Evolutionary conservation across 768 basidiomycete species (phyloP).

Genomic region (Trametes maxima): DNA sequence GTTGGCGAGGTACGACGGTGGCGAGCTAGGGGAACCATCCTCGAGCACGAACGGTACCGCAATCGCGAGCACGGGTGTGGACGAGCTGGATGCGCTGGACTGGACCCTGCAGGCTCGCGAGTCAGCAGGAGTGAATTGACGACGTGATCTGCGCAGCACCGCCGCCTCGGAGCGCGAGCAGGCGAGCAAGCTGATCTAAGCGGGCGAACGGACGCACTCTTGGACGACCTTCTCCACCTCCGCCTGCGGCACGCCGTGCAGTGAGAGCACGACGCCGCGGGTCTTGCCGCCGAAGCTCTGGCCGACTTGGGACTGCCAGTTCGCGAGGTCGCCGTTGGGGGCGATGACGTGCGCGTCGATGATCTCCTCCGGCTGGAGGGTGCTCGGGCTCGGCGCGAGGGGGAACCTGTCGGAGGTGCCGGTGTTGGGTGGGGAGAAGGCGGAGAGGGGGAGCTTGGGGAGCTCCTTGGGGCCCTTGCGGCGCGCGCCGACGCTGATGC

Average conservation of each 20-base stretch:
- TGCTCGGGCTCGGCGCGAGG: slow-evolving; percentile 66
- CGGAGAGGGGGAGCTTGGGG: slow-evolving; percentile 74
- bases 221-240: slow-evolving; percentile 47
- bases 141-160: slow-evolving; percentile 3
- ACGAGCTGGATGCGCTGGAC: slow-evolving; percentile 13
- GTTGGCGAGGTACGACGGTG: slow-evolving; percentile 40
- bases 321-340: slow-evolving; percentile 42
- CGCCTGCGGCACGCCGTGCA: slow-evolving; percentile 39
- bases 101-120: slow-evolving; percentile 7
- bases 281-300: slow-evolving; percentile 47
- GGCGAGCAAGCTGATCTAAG: slow-evolving; percentile 13
- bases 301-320: slow-evolving; percentile 58
- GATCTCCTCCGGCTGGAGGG: slow-evolving; percentile 61
- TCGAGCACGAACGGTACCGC: slow-evolving; percentile 64
- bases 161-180: neutral
- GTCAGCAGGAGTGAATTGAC: neutral
- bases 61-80: slow-evolving; percentile 52
- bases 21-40: slow-evolving; percentile 43
- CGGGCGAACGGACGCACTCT: slow-evolving; percentile 44
- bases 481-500: slow-evolving; percentile 48
- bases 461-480: slow-evolving; percentile 67
- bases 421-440: slow-evolving; percentile 71
- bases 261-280: slow-evolving; percentile 58
- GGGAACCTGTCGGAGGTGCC: slow-evolving; percentile 70
- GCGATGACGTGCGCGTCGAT: slow-evolving; percentile 70